Conservation (phyloP, 768 basidiomycete genomes). For the Suillus spraguei region DNA sequence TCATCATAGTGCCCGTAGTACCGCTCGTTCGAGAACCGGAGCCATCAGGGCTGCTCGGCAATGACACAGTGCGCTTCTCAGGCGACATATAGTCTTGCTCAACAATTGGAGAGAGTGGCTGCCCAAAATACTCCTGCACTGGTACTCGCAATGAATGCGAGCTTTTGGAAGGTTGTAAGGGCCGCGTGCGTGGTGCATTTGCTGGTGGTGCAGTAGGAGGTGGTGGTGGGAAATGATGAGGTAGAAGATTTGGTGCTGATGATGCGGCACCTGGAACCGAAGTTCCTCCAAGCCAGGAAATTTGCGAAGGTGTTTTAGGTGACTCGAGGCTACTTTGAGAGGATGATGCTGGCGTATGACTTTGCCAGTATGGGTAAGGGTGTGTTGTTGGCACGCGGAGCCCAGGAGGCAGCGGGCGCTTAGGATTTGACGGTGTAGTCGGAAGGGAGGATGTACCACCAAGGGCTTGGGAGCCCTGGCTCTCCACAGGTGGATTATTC, state of each 20-base stretch:
- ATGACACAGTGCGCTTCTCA: conserved; percentile 39
- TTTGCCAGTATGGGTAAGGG: conserved; percentile 38
- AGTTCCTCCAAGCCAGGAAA: conserved; percentile 39
- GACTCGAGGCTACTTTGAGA: conserved; percentile 35
- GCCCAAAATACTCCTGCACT: conserved; percentile 28
- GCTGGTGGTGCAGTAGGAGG: conserved; percentile 31
- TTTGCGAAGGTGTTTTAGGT: conserved; percentile 38
- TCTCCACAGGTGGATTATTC: conserved; percentile 21
- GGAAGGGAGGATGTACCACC: conserved; percentile 22
- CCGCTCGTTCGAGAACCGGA: conserved; percentile 27
- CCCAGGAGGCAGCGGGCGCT: conserved; percentile 30
- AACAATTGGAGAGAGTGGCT: conserved; percentile 64
- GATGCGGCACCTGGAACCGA: conserved; percentile 10
- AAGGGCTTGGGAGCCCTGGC: conserved; percentile 20
- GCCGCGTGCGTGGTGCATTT: conserved; percentile 33
- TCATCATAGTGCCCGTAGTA: conserved; percentile 36
- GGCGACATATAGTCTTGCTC: conserved; percentile 68
- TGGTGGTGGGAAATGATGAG: conserved; percentile 35
- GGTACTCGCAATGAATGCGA: conserved; percentile 47
- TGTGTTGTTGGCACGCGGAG: conserved; percentile 35
- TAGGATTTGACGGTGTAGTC: conserved; percentile 25
- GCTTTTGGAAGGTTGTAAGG: conserved; percentile 36
- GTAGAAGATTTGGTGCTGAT: conserved; percentile 13
- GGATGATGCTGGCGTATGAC: conserved; percentile 34
- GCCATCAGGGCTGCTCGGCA: conserved; percentile 29